Base-by-base conservation (phyloP, 2,329 filamentous ascomycete species). In the Ceratocystis alfenasii region DNA sequence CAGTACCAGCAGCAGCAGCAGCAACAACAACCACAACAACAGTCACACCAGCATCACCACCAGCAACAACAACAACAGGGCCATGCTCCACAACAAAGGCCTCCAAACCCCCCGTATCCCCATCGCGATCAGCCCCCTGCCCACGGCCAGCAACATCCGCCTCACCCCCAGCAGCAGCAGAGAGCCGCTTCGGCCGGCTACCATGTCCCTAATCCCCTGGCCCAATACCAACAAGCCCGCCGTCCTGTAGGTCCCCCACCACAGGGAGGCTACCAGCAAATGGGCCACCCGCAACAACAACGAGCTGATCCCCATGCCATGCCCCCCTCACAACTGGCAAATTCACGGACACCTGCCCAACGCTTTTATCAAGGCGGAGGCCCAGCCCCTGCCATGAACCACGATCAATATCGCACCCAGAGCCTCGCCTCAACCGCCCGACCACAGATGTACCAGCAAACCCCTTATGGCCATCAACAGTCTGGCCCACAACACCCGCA, bases 381-480 rank as follows among this genome's bases (percentile, higher is more conserved):
- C 22, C 81, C 85, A 8, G 78, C 76, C 15, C 86, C 89, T 62
- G 89, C 90, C 57, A 76, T 95, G 76, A 94, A 94, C 73, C 86
- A 84, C 45, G 93, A 97, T 75, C 81, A 87, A 5, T 95, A 91
- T 76, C 85, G 94, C 67, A 95, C 94, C n/a, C 90, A 96, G 71
- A 97, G 93, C 44, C 85, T 99, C 73, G 93, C 90, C 46, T 86
- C 86, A 69, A 82, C 83, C 69, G 82, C 87, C 64, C 85, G 90
- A 69, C 90, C 88, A 45, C 84, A 85, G 68, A 84, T 87, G 75
- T 89, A 90, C 72, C 82, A 86, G 65, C 82, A 81, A 62, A 82
- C 84, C 17, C 80, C 83, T 12, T 83, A 77, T 71, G 79, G 80
- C 60, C 87, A 84, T 73, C 83, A 85, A 68, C 74, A 80, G 73